Evolutionary conservation across 495 filamentous ascomycete species (phyloP).

Genomic region (Neurospora cerealis): DNA sequence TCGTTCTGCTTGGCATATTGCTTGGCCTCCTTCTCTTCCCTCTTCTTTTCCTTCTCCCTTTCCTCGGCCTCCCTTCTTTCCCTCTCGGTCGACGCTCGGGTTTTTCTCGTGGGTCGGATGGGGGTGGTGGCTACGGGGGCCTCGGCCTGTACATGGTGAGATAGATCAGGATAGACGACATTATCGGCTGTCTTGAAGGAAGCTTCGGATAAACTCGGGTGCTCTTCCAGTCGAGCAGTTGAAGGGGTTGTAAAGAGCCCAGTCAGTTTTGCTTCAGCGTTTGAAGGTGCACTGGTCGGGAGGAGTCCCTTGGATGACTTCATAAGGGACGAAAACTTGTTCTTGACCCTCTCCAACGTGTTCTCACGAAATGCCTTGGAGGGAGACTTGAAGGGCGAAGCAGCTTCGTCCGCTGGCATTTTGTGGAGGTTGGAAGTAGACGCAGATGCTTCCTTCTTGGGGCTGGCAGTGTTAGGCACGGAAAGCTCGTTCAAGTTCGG

Average conservation of each 20-base stretch:
- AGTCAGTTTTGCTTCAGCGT: constrained; percentile 60
- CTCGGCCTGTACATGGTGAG: constrained; percentile 20
- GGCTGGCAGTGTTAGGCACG: constrained; percentile 20
- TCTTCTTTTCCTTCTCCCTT: constrained; percentile 49
- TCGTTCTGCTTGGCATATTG: constrained; percentile 42
- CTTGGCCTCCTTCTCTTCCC: constrained; percentile 38
- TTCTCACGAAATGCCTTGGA: constrained; percentile 58
- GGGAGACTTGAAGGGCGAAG: constrained; percentile 64
- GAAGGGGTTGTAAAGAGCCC: constrained; percentile 32
- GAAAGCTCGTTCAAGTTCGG: constrained; percentile 34
- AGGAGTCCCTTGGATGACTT: constrained; percentile 77
- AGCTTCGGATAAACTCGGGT: constrained; percentile 27
- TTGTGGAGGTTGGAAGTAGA: constrained; percentile 46
- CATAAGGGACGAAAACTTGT: constrained; percentile 75
- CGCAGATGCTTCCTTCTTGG: constrained; percentile 54
- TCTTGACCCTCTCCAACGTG: constrained; percentile 79
- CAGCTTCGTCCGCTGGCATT: constrained; percentile 37
- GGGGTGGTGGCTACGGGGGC: constrained; percentile 28
- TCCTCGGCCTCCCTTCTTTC: constrained; percentile 54
- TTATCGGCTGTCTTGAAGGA: constrained; percentile 25
- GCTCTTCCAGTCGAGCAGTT: constrained; percentile 23
- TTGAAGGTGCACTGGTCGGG: constrained; percentile 67
- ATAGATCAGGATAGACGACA: constrained; percentile 35
- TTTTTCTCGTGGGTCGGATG: constrained; percentile 43
- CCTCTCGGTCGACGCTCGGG: constrained; percentile 61